Evolutionary conservation across 306 rosid species (phyloP).

Genomic region (Adenanthera pavonina): DNA sequence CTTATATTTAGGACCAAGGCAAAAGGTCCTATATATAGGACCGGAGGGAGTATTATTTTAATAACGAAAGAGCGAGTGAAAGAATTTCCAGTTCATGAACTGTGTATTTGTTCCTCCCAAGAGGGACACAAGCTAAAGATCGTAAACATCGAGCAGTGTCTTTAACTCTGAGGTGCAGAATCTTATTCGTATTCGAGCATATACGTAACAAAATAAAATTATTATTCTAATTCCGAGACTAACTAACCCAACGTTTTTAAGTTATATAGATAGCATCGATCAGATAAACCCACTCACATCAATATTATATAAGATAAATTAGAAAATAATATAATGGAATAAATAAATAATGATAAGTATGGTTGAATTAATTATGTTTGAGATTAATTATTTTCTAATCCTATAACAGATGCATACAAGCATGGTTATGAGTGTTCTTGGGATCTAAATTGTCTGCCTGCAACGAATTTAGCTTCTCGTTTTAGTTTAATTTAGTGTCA

Average conservation of each 20-base stretch:
- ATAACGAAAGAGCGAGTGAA: neutral
- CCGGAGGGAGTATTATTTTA: no score
- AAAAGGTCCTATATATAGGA: no score
- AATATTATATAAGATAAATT: neutral
- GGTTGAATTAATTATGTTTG: neutral
- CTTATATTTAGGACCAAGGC: no score
- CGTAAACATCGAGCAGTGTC: conserved; percentile 2
- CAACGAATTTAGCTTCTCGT: conserved; percentile 36
- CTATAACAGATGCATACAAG: neutral
- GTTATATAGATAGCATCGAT: conserved; percentile 29
- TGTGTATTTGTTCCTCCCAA: conserved; percentile 13
- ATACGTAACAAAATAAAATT: neutral
- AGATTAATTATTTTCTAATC: conserved; percentile 4
- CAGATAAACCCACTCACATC: conserved; percentile 1
- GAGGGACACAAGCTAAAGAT: conserved; percentile 26
- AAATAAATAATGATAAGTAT: neutral
- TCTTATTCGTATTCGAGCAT: conserved; percentile 37
- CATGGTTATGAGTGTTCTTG: conserved; percentile 37
- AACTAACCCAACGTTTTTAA: conserved; percentile 9
- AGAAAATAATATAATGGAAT: neutral
- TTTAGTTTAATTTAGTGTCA: neutral
- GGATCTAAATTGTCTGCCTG: conserved; percentile 39
- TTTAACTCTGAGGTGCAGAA: conserved; percentile 36
- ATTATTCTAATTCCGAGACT: neutral
- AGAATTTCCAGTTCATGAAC: conserved; percentile 34